Evolutionary conservation across 163 green algal genomes (phyloP).

Genomic region (Scenedesmus sp.): DNA sequence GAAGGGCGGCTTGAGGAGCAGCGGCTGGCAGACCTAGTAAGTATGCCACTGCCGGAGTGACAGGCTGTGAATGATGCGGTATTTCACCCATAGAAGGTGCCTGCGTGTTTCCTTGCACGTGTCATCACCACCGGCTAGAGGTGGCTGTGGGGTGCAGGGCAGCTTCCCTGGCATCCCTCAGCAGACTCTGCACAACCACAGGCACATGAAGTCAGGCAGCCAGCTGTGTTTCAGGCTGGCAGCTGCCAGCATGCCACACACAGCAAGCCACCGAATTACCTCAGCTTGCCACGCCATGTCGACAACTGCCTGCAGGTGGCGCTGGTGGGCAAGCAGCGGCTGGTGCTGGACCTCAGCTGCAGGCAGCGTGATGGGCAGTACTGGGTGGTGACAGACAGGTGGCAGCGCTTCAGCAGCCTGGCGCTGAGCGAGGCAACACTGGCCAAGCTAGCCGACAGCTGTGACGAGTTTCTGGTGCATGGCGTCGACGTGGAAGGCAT

Average conservation of each 20-base stretch:
- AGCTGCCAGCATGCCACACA: neutral
- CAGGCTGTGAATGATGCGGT: too few species aligned
- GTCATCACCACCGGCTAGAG: too few species aligned
- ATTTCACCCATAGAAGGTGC: too few species aligned
- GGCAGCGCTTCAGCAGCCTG: constrained; percentile 68
- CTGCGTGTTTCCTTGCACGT: too few species aligned
- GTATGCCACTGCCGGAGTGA: neutral
- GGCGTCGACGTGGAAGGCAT: constrained; percentile 97
- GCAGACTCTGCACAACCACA: neutral
- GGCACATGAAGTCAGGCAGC: neutral
- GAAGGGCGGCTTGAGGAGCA: constrained; percentile 91
- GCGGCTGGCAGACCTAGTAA: constrained; percentile 80
- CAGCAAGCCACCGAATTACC: too few species aligned
- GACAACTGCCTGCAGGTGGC: constrained; percentile 71
- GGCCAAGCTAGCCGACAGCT: constrained; percentile 77
- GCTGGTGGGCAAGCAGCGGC: constrained; percentile 86
- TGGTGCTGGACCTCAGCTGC: constrained; percentile 98
- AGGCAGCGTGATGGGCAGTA: constrained; percentile 90
- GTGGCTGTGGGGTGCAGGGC: too few species aligned
- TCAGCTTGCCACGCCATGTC: neutral
- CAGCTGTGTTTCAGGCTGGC: neutral
- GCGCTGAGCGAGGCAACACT: constrained; percentile 67
- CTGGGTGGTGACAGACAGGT: constrained; percentile 92
- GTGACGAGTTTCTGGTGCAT: constrained; percentile 98
- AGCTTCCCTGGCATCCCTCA: neutral